Evolutionary conservation across 441 rosid genomes (phyloP).

Genomic region (Adansonia gregorii): DNA sequence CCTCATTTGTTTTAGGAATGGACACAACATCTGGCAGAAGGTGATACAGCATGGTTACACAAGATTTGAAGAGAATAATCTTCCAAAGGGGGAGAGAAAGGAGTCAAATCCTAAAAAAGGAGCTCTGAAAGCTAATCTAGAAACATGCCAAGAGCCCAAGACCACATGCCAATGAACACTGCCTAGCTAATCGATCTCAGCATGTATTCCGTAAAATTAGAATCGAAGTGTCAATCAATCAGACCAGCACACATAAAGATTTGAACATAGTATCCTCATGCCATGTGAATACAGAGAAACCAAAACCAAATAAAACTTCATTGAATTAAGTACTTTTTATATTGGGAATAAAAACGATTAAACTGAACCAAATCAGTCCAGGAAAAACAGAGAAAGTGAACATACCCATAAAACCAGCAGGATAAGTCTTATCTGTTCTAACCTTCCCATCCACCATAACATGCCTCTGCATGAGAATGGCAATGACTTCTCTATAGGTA

Average conservation of each 20-base stretch:
- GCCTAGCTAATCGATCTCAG: neutral
- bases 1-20: conserved; percentile 77
- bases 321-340: neutral
- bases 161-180: neutral
- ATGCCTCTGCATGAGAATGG: conserved; percentile 78
- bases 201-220: neutral
- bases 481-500: conserved; percentile 71
- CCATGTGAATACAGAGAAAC: neutral
- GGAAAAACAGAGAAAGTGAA: neutral
- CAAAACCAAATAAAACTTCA: neutral
- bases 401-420: conserved; percentile 83
- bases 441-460: conserved; percentile 75
- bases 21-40: conserved; percentile 64
- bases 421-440: conserved; percentile 79
- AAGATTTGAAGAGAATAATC: neutral
- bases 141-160: neutral
- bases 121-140: neutral
- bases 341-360: neutral
- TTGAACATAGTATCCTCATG: neutral
- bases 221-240: neutral
- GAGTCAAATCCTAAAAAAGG: neutral
- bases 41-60: neutral
- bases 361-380: neutral
- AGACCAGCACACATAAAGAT: neutral
- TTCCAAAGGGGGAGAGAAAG: neutral